phyloP scores from a whole-genome alignment of 306 rosid species.

The Rubus parviflorus region DNA sequence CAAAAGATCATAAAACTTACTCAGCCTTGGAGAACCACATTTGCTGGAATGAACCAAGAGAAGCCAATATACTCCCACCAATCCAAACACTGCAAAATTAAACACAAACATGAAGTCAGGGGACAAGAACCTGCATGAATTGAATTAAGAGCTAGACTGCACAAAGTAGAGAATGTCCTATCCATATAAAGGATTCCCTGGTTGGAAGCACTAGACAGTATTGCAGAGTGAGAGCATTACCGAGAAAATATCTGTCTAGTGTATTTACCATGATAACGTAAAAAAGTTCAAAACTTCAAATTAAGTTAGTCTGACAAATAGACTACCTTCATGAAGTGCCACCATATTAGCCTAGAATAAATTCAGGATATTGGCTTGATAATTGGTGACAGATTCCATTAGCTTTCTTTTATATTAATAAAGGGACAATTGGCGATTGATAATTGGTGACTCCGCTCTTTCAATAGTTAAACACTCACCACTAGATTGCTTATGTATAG shows the following conservation, averaged over 20 bases:
- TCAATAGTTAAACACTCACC: background rate
- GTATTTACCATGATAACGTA: background rate
- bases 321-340: background rate
- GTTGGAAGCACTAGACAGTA: background rate
- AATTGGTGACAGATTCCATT: background rate
- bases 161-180: background rate
- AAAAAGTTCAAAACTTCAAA: background rate
- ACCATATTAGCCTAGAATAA: background rate
- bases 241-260: background rate
- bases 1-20: constrained; percentile 45
- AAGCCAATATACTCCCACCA: constrained; percentile 98
- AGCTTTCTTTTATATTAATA: background rate
- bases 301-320: background rate
- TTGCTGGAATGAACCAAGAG: constrained; percentile 97
- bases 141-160: background rate
- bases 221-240: background rate
- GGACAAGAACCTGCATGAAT: constrained; percentile 14
- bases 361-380: background rate
- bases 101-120: constrained; percentile 25
- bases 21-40: constrained; percentile 93
- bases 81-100: constrained; percentile 83
- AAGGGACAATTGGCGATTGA: background rate
- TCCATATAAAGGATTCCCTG: background rate
- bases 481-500: background rate
- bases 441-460: background rate